Conservation (phyloP, 1,284 basidiomycete species). For the Sporisorium reilianum region DNA sequence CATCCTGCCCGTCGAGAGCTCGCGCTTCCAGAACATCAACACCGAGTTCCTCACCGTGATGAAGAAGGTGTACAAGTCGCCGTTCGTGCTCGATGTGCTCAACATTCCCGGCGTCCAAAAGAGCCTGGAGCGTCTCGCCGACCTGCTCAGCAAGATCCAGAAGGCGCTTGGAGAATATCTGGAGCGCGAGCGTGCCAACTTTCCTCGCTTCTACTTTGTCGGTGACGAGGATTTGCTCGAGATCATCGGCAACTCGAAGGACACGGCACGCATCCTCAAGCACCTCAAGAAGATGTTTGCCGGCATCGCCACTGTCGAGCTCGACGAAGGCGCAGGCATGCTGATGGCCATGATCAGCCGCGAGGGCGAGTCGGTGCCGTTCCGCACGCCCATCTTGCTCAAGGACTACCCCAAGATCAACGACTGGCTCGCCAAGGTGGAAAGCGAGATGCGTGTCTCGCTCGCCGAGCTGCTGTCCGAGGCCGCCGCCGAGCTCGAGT, state of each 20-base stretch:
- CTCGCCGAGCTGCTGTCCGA: constrained; percentile 84
- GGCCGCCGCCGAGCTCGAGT: constrained; percentile 81
- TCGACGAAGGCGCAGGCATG: constrained; percentile 76
- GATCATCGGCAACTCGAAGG: constrained; percentile 99
- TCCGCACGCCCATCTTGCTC: constrained; percentile 84
- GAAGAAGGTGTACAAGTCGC: constrained; percentile 99
- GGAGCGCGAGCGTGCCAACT: constrained; percentile 88
- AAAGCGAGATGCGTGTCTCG: constrained; percentile 93
- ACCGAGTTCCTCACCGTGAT: constrained; percentile 97
- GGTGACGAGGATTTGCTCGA: constrained; percentile 98
- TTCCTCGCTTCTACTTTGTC: constrained; percentile 99
- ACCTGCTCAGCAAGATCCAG: constrained; percentile 96
- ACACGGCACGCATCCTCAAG: constrained; percentile 96
- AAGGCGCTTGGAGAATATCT: constrained; percentile 99
- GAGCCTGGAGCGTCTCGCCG: constrained; percentile 93
- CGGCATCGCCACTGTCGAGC: constrained; percentile 86
- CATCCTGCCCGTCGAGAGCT: constrained; percentile 94
- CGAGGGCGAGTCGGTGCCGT: constrained; percentile 92
- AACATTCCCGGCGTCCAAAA: constrained; percentile 97
- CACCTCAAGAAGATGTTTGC: constrained; percentile 99
- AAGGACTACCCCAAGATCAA: constrained; percentile 98
- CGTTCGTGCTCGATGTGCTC: constrained; percentile 95
- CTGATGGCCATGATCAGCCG: constrained; percentile 69
- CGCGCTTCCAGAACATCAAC: constrained; percentile 98
- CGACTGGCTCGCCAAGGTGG: constrained; percentile 94